Base-by-base conservation (phyloP, 805 yeast species). In the Metschnikowia shivogae region DNA sequence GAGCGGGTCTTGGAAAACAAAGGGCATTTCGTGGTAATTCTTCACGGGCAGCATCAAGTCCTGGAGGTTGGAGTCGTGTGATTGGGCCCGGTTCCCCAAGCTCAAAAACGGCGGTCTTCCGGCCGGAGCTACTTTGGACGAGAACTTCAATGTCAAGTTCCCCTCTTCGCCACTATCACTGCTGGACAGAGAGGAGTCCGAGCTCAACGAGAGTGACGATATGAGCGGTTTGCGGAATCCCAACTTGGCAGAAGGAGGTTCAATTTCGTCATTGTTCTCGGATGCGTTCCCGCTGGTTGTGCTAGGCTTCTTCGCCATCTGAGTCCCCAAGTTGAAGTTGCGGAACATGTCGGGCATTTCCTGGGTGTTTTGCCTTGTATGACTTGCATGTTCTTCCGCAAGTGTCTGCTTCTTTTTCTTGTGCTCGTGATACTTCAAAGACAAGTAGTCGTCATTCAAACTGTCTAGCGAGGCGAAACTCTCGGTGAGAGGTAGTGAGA, bases 401-500 rank as follows among this genome's bases (percentile, higher is more conserved):
- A 36, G 33, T 12, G 43, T 44, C 6, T 44, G 49, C 42, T 47
- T 49, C 39, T 47, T 49, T 43, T 50, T 59, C 27, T 50, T 43
- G 52, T 52, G 65, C 45, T 70, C 72, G 22, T 64, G 62, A 46
- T 68, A 68, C 48, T 66, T 67, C 45, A 59, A 50, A 42, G 65
- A 73, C 48, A 73, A 71, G 47, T 73, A 77, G 42, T 80, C 84
- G 52, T 80, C 76, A 57, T 82, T 81, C 47, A 78, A 74, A 59
- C 89, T 81, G 56, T 83, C 89, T 57, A 86, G 65, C 0, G 90
- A 84, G 1, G 92, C 92, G 69, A 84, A 84, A 49, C 89, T 83
- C 34, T 86, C 86, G 49, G 80, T 82, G 12, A 82, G 68, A 0
- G 88, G 88, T 33, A 84, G 67, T 24, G 82, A 76, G 45, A 84